A percentile compares a stretch with the other conserved stretches of the same genome.
Evolutionary conservation across 2,329 filamentous ascomycete species (phyloP).

Genomic region (Plenodomus biglobosus): DNA sequence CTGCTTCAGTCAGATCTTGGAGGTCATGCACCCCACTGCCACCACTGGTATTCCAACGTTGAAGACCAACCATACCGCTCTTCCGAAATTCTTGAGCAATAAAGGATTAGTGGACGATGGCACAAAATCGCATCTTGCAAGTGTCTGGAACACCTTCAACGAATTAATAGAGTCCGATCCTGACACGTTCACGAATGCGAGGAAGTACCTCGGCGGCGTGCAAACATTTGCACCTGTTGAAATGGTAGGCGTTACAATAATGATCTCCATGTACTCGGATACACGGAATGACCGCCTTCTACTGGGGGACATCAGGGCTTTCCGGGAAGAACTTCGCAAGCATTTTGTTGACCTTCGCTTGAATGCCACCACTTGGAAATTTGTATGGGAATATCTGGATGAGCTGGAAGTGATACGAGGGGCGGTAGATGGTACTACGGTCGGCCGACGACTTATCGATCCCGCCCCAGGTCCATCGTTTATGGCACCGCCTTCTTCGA

Average conservation of each 20-base stretch:
- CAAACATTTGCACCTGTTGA: conserved; percentile 44
- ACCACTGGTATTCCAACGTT: conserved; percentile 29
- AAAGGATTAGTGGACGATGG: conserved; percentile 28
- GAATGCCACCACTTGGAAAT: conserved; percentile 30
- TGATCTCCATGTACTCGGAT: conserved; percentile 38
- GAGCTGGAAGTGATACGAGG: conserved; percentile 30
- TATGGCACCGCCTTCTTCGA: background rate
- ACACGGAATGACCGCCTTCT: conserved; percentile 30
- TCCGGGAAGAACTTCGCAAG: conserved; percentile 31
- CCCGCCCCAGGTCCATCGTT: background rate
- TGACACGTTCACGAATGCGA: conserved; percentile 33
- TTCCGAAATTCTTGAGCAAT: conserved; percentile 35
- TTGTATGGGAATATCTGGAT: conserved; percentile 37
- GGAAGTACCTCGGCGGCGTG: conserved; percentile 25
- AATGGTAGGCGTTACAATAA: conserved; percentile 36
- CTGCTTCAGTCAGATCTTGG: conserved; percentile 44
- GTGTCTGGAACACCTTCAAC: conserved; percentile 36
- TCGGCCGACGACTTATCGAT: conserved; percentile 7
- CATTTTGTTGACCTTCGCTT: conserved; percentile 34
- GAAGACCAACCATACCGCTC: conserved; percentile 19
- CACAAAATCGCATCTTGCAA: conserved; percentile 36
- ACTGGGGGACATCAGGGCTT: conserved; percentile 31
- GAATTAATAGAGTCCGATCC: conserved; percentile 30
- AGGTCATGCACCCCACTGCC: conserved; percentile 30
- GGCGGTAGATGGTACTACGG: conserved; percentile 24